Evolutionary conservation across 805 yeast species (phyloP), one percentile per base, ranked within the genome.

Genomic region (Lachancea kluyveri): DNA sequence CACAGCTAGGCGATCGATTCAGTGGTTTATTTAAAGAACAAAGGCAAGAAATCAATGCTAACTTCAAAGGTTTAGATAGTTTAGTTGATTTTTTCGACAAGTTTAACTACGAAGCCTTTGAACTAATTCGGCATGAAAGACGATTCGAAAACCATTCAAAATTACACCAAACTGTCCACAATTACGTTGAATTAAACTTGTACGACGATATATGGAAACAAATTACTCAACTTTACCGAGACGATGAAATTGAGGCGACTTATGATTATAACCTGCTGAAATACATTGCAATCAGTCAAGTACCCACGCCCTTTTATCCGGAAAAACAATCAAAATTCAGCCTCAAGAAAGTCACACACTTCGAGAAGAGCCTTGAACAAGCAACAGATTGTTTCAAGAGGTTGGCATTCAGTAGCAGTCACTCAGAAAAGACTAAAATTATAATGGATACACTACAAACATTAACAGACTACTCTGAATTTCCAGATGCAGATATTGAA

Each of bases 151-250:
- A 21, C 3, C 28, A 45, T 10, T 28, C 42, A 3, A 39, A 78
- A 36, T 56, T 75, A 41, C 72, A 65, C 42, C 65, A 64, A 36
- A 62, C 75, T 26, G 64, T 86, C 2, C 79, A 77, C 45, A 75
- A 74, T 33, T 84, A 84, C 44, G 77, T 84, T 10, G 96, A 88
- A 45, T 45, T 67, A 38, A 76, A 77, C 35, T 53, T 85, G 19
- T 80, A 76, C 45, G 81, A 74, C 41, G 72, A 70, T 39, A 50
- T 86, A 5, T 83, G 95, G 92, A 41, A 61, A 2, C 59, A 62
- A 21, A 45, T 74, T 9, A 49, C 52, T 9, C 43, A 41, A 5
- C 27, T 65, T 19, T 34, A 42, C 31, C 31, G 40, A 18, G 41
- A 48, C 31, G 24, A 58, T 34, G 43, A 54, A 26, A 17, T 41